Evolutionary conservation across 805 yeast genomes (phyloP).

Genomic region (Metschnikowia matae): DNA sequence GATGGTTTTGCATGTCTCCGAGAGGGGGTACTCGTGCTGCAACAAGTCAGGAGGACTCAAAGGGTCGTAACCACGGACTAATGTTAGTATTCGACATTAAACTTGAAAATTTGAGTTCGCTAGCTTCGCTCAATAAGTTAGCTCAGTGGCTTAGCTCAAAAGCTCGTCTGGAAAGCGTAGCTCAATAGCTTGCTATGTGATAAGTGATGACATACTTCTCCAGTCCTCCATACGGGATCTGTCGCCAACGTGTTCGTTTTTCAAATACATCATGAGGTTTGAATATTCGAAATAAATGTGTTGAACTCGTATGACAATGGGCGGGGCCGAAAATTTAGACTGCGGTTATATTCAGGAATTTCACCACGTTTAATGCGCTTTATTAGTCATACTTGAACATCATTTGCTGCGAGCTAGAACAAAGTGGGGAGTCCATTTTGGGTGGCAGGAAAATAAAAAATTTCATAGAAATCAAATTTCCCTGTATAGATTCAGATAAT

Average conservation of each 20-base stretch:
- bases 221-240: constrained; percentile 59
- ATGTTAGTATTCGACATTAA: constrained; percentile 10
- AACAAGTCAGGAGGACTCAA: constrained; percentile 87
- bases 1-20: constrained; percentile 49
- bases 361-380: not conserved
- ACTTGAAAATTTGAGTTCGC: not conserved
- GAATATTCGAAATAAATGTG: not conserved
- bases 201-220: constrained; percentile 38
- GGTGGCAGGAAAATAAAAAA: no score
- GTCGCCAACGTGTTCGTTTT: constrained; percentile 82
- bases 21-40: constrained; percentile 77
- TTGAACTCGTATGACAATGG: not conserved
- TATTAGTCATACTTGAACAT: constrained; percentile 1
- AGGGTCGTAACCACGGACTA: constrained; percentile 83
- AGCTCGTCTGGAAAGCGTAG: no score
- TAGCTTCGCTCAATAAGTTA: no score
- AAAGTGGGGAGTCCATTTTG: not conserved
- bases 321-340: constrained; percentile 1
- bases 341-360: not conserved
- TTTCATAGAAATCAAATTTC: no score
- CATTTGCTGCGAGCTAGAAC: not conserved
- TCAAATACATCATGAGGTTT: constrained; percentile 62
- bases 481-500: no score
- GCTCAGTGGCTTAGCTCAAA: no score
- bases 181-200: no score